Base-by-base conservation (phyloP, 805 yeast genomes). In the Wickerhamomyces tratensis region DNA sequence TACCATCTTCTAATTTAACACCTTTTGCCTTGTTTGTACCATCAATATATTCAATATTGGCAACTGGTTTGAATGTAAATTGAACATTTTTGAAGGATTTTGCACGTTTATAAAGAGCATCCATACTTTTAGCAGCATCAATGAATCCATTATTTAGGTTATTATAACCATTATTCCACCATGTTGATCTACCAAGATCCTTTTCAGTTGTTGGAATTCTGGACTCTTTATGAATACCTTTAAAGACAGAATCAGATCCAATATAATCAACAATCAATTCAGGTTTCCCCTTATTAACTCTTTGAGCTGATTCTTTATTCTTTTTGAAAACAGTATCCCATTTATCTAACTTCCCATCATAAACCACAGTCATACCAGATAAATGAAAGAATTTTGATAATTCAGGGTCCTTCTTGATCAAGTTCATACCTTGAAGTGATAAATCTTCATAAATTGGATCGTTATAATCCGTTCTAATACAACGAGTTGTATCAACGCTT, bases 401-500 rank as follows among this genome's bases (percentile, higher is more conserved):
- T 6, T 45, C 50, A 4, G 39, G 40, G 35, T 49, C 52, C 7
- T 36, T 25, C 14, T 35, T n/a, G 37, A 49, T 45, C 31, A 36
- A 39, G 12, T 41, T 41, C 41, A 46, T 41, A 5, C 47, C 40
- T 38, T 44, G 37, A n/a, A 40, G 36, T 13, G 52, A 40, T 29
- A 49, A 38, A 5, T 45, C 35, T 11, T 42, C 43, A 36, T 49
- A 46, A 9, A 43, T 25, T 13, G 41, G 39, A 25, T 44, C 46
- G n/a, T 27, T 40, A 39, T 49, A 49, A 38, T 49, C 52, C 5
- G 43, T 31, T 30, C 49, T 40, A 7, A 49, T 36, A 34, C 49
- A 46, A 12, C 52, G 35, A 5, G 52, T 44, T 9, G 50, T 44
- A 15, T 49, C 52, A 26, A 49, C 52, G 30, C 46, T 42, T 6